Base-by-base conservation (phyloP, 2,329 filamentous ascomycete genomes). In the Neopestalotiopsis sp. region DNA sequence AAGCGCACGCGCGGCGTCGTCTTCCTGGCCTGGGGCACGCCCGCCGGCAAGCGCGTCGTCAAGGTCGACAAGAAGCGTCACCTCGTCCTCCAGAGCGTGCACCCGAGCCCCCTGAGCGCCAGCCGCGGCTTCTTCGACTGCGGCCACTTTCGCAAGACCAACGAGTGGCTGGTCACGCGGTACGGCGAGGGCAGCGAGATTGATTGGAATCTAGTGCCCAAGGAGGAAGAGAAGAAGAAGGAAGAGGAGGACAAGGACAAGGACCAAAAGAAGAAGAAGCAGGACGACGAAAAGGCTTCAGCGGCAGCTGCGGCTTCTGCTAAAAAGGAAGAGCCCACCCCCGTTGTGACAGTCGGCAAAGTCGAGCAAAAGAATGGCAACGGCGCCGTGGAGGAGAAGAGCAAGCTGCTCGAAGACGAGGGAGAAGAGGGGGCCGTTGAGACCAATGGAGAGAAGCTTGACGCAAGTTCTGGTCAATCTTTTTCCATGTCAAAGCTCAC, bases 21-120 rank as follows among this genome's bases (percentile, higher is more conserved):
- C 4, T 99, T 98, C 78, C 84, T 99, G 80, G 95, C 95, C 0
- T 99, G 96, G 96, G 96, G 96, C 17, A 90, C 85, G 5, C 93
- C 94, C 1, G 96, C 96, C 0, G 92, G 91, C 68, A 92, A 94
- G 82, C 85, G 95, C 68, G 93, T 97, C 28, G 82, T 86, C 57
- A 92, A 90, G 73, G 86, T 98, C 66, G 92, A 96, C 76, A 84
- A 81, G 65, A 85, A 88, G 72, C 91, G 87, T 75, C 95, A 99
- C 82, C 86, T 94, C 60, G 93, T 99, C 49, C 84, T 99, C 72
- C 91, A 92, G 81, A 92, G 91, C 75, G 94, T 95, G 64, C 96
- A 99, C 82, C 96, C 96, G 0, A 97, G 94, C 79, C 96, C 96
- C n/a, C 81, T 98, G 72, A 97, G 94, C 81, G 96, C 95, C 4